Evolutionary conservation across 176 grass and related monocot species (phyloP).

Genomic region (Guadua angustifolia): DNA sequence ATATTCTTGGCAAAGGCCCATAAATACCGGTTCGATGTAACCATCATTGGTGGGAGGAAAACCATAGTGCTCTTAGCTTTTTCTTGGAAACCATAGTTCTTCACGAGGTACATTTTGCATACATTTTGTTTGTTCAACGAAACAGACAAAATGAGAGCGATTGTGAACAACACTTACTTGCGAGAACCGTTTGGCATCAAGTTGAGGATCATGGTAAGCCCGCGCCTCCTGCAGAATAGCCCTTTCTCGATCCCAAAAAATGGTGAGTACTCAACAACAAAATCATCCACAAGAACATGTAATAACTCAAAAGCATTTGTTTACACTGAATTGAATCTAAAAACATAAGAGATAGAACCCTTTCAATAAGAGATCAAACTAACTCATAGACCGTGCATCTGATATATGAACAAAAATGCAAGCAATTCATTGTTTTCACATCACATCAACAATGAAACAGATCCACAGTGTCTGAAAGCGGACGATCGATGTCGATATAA

Average conservation of each 20-base stretch:
- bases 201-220: constrained; percentile 86
- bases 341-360: too few species aligned
- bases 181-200: constrained; percentile 71
- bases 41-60: constrained; percentile 69
- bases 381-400: not conserved
- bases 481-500: too few species aligned
- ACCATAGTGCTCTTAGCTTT: constrained; percentile 95
- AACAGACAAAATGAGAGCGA: constrained; percentile 26
- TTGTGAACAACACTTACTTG: constrained; percentile 58
- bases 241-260: constrained; percentile 97
- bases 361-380: not conserved
- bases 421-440: constrained; percentile 7
- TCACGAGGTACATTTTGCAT: constrained; percentile 64
- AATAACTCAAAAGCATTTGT: constrained; percentile 6
- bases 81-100: constrained; percentile 89
- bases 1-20: constrained; percentile 85
- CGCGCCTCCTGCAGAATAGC: constrained; percentile 80
- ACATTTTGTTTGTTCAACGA: too few species aligned
- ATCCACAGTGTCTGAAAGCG: not conserved
- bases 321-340: constrained; percentile 18
- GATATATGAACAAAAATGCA: not conserved
- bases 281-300: constrained; percentile 27
- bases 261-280: constrained; percentile 77
- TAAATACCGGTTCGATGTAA: constrained; percentile 60
- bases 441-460: not conserved